Conservation (phyloP, 116 monocot species). For the Iris pallida region DNA sequence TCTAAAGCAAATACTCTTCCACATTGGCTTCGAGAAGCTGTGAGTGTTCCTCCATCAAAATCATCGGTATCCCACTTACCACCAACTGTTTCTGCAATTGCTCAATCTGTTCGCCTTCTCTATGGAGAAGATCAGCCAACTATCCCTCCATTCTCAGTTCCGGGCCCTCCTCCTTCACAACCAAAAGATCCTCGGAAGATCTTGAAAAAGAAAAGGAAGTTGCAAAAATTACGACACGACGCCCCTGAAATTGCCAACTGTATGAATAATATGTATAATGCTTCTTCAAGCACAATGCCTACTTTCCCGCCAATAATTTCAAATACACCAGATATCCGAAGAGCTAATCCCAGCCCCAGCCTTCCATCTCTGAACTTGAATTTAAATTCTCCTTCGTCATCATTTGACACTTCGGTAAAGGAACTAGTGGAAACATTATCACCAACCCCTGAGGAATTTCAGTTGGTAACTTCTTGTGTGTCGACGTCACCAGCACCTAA, state of each 20-base stretch:
- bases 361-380: conserved; percentile 52
- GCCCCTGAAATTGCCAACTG: conserved; percentile 6
- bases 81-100: conserved; percentile 69
- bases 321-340: background rate
- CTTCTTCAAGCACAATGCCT: conserved; percentile 19
- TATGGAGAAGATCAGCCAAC: conserved; percentile 56
- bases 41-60: conserved; percentile 37
- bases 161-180: conserved; percentile 37
- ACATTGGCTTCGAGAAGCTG: conserved; percentile 91
- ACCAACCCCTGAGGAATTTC: conserved; percentile 20
- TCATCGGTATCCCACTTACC: conserved; percentile 46
- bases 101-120: conserved; percentile 62
- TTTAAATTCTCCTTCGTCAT: conserved; percentile 34
- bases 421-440: background rate
- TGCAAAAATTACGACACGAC: conserved; percentile 14
- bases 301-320: conserved; percentile 2
- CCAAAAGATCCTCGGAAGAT: conserved; percentile 73
- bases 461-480: conserved; percentile 16
- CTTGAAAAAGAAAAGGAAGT: conserved; percentile 53
- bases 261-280: conserved; percentile 2
- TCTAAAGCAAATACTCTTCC: conserved; percentile 72
- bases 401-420: conserved; percentile 12
- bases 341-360: conserved; percentile 5
- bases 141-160: conserved; percentile 70
- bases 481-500: conserved; percentile 10